Evolutionary conservation across 139 green algal species (phyloP).

Genomic region (Penium margaritaceum): DNA sequence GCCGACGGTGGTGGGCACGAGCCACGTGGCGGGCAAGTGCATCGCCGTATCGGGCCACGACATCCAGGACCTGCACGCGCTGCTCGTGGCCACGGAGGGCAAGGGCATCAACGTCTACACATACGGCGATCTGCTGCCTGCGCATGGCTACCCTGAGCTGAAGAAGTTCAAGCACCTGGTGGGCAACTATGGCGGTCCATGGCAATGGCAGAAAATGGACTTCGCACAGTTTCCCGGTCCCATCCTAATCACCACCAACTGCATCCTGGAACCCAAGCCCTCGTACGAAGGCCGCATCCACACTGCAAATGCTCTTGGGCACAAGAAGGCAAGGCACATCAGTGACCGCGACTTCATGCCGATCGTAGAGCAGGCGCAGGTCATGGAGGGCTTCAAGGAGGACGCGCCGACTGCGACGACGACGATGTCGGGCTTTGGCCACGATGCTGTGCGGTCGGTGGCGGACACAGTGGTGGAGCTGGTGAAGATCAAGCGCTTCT

Average conservation of each 20-base stretch:
- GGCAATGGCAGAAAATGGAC: conserved; percentile 61
- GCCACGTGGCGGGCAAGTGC: conserved; percentile 56
- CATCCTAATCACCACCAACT: conserved; percentile 70
- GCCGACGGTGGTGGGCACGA: conserved; percentile 54
- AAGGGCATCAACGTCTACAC: conserved; percentile 59
- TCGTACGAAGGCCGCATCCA: conserved; percentile 58
- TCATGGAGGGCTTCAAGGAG: not conserved
- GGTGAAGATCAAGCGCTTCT: conserved; percentile 53
- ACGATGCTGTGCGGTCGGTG: conserved; percentile 46
- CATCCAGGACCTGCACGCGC: conserved; percentile 59
- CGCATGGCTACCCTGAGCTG: conserved; percentile 64
- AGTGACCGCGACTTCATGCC: not conserved
- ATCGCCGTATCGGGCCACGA: conserved; percentile 71
- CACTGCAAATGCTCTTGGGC: conserved; percentile 51
- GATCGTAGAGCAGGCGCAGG: not conserved
- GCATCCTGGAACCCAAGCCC: conserved; percentile 58
- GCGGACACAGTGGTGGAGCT: conserved; percentile 51
- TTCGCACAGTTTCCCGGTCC: conserved; percentile 57
- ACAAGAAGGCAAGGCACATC: conserved; percentile 10
- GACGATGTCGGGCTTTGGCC: conserved; percentile 40
- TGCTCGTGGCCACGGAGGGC: conserved; percentile 62
- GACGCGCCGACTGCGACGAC: not conserved
- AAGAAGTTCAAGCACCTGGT: conserved; percentile 57
- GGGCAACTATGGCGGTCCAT: conserved; percentile 61
- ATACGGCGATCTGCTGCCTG: conserved; percentile 1